A percentile compares a stretch with the other conserved stretches of the same genome.
Evolutionary conservation across 2,329 filamentous ascomycete genomes (phyloP).

Genomic region (Bipolaris gigantea): DNA sequence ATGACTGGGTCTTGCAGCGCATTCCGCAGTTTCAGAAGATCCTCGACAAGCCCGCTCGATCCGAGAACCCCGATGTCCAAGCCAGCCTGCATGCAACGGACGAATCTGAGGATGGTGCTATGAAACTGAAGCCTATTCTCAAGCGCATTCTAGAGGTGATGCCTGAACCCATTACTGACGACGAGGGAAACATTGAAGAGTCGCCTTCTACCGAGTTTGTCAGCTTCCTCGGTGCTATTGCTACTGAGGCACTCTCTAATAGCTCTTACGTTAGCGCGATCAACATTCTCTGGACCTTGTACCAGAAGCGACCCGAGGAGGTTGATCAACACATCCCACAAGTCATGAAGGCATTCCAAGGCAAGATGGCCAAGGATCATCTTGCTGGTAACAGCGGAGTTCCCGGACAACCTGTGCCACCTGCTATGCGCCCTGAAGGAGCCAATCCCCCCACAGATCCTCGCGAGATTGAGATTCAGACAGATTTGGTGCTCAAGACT

Average conservation of each 20-base stretch:
- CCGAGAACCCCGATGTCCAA: conserved; percentile 88
- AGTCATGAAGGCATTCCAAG: conserved; percentile 90
- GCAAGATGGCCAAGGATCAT: conserved; percentile 91
- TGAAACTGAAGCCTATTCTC: conserved; percentile 69
- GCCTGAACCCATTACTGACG: conserved; percentile 79
- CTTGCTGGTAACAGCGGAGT: conserved; percentile 64
- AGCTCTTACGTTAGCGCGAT: conserved; percentile 84
- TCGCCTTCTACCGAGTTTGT: conserved; percentile 83
- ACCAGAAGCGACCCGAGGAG: conserved; percentile 78
- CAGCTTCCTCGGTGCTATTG: conserved; percentile 78
- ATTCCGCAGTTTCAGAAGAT: conserved; percentile 80
- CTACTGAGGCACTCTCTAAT: conserved; percentile 81
- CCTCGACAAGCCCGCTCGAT: conserved; percentile 84
- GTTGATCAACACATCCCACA: conserved; percentile 86
- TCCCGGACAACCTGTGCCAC: conserved; percentile 35
- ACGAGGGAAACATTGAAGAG: conserved; percentile 77
- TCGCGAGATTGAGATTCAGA: conserved; percentile 85
- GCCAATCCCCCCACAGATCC: conserved; percentile 65
- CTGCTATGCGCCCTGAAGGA: conserved; percentile 56
- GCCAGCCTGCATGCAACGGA: conserved; percentile 82
- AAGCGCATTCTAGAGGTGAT: conserved; percentile 85
- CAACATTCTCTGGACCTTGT: conserved; percentile 91
- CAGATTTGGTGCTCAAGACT: conserved; percentile 88
- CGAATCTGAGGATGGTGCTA: conserved; percentile 65
- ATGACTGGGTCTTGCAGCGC: conserved; percentile 87